Evolutionary conservation across 1,284 basidiomycete genomes (phyloP).

Genomic region (Sporisorium iseilematis-ciliati): DNA sequence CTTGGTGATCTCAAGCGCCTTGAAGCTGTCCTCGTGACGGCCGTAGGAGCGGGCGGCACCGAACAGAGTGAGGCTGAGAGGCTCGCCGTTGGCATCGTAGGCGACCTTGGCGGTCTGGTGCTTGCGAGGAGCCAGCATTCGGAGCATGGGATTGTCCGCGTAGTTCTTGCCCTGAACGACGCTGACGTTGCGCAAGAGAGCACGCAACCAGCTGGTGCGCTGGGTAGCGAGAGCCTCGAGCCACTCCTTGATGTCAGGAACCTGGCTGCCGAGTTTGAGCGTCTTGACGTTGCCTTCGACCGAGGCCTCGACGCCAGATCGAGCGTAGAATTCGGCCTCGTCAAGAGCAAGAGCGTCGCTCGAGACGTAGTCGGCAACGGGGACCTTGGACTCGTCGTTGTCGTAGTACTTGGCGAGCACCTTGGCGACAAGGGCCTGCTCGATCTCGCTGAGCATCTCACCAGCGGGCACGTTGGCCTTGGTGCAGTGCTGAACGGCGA

Average conservation of each 20-base stretch:
- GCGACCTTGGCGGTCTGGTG: constrained; percentile 82
- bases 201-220: constrained; percentile 85
- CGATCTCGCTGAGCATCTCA: constrained; percentile 89
- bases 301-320: constrained; percentile 73
- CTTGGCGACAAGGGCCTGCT: constrained; percentile 80
- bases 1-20: constrained; percentile 77
- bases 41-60: constrained; percentile 87
- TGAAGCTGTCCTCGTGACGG: constrained; percentile 80
- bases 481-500: constrained; percentile 88
- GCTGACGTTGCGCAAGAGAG: constrained; percentile 83
- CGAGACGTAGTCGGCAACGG: constrained; percentile 87
- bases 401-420: constrained; percentile 85
- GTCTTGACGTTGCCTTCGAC: constrained; percentile 73
- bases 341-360: constrained; percentile 72
- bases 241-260: constrained; percentile 76
- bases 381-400: constrained; percentile 83
- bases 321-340: constrained; percentile 68
- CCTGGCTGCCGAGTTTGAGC: constrained; percentile 42
- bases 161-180: constrained; percentile 75
- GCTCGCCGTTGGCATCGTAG: constrained; percentile 72
- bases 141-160: constrained; percentile 88
- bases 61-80: constrained; percentile 75
- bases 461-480: constrained; percentile 93
- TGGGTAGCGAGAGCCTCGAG: constrained; percentile 85
- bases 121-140: constrained; percentile 84